phyloP scores from a whole-genome alignment of 345 rosid genomes.

The Anastatica hierochuntica region DNA sequence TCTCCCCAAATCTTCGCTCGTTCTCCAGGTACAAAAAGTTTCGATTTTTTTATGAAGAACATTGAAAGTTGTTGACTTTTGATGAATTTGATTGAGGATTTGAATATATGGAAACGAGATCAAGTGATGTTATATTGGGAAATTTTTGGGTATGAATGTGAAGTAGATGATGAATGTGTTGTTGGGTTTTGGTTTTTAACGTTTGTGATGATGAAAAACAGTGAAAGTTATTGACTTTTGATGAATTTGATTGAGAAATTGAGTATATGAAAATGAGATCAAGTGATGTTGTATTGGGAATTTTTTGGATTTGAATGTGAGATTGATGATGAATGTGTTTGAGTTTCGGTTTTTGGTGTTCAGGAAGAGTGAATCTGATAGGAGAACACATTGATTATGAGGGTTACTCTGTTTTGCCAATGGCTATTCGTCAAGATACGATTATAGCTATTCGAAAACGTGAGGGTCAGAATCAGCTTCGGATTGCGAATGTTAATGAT shows the following conservation, averaged over 20 bases:
- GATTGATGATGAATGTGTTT: not conserved
- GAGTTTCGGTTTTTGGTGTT: not conserved
- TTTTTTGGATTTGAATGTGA: conserved; percentile 6
- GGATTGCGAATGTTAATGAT: conserved; percentile 65
- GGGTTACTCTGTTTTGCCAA: conserved; percentile 94
- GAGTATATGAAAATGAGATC: not conserved
- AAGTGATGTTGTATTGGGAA: not conserved
- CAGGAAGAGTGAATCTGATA: conserved; percentile 96
- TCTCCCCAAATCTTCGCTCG: conserved; percentile 69
- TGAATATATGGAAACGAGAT: too few species aligned
- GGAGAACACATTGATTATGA: conserved; percentile 98
- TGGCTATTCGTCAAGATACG: conserved; percentile 97
- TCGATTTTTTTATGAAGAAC: too few species aligned
- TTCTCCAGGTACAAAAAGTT: conserved; percentile 53
- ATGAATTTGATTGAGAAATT: not conserved
- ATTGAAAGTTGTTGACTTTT: not conserved
- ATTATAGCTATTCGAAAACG: conserved; percentile 67
- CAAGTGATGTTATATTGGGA: not conserved
- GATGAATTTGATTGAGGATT: not conserved
- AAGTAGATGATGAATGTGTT: too few species aligned
- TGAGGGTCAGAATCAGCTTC: conserved; percentile 40
- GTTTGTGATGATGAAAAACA: too few species aligned
- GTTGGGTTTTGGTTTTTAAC: too few species aligned
- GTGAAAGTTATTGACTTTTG: not conserved
- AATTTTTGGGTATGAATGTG: too few species aligned